Base-by-base conservation (phyloP, 768 basidiomycete species). In the Roridomyces roridus region DNA sequence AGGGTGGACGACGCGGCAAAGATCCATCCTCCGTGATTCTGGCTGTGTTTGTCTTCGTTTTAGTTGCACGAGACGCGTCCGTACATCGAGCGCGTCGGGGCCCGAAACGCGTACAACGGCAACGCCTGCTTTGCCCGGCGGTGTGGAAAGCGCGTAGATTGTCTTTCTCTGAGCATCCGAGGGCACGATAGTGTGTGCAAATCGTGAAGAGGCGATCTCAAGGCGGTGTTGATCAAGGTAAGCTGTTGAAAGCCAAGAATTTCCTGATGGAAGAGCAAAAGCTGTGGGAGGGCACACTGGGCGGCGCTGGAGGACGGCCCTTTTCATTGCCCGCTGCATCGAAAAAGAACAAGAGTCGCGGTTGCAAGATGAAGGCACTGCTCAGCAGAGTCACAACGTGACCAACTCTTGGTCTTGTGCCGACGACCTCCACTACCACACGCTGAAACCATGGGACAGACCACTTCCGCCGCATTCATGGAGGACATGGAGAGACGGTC, bases 401-500 rank as follows among this genome's bases (percentile, higher is more conserved):
- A 18, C 39, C 42, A 15, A 11, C 35, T 44, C 20, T 20, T 49
- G 26, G 40, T 59, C 58, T 59, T 46, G 51, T 59, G 52, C 58
- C 39, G 11, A 25, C 17, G 42, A 21, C 23, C 10, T 29, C n/a
- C 18, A 25, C 25, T 15, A 14, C 21, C 8, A 17, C 23, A n/a
- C 45, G n/a, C n/a, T n/a, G n/a, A n/a, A 65, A 74, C 51, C 69
- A 91, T 92, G 91, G 91, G 91, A 74, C 91, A 92, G 83, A 83
- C 91, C 80, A 89, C 83, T 63, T 96, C 94, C 49, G 61, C 61
- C 40, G 92, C 95, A 75, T 95, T 98, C 65, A 94, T 98, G 88
- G 91, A 93, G 81, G 94, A 98, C 77, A 94, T 98, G 91, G 89
- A 96, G 80, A 90, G 84, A 83, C 88, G 87, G 68, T 95, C 97